Base-by-base conservation (phyloP, 371 early-diverging fungal species). In the Mucor plumbeus region DNA sequence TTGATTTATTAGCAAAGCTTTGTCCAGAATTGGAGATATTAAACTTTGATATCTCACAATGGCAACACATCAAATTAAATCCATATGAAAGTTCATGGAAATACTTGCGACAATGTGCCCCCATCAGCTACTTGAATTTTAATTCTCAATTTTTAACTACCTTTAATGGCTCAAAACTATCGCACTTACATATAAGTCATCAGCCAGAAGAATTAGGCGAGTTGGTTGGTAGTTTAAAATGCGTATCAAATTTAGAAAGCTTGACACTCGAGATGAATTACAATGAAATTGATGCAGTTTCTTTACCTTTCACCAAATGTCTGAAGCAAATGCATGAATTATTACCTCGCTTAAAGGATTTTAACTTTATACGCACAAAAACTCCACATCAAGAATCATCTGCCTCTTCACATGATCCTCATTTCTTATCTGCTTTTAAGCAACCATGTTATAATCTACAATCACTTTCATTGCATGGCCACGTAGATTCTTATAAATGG, bases 21-120 rank as follows among this genome's bases (percentile, higher is more conserved):
- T 72, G 73, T 33, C 65, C 73, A 11, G 35, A 62, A 6, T 36
- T 72, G 15, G 69, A 72, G 34, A 44, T 65, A 0, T 10, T 72
- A 5, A 40, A 59, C 33, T 72, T 72, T 65, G 56, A 63, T 35
- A 59, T 53, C 1, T 19, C 59, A 5, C 59, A 68, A 31, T 72
- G 73, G 73, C 35, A 38, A 8, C 53, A 66, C 11, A 13, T 65
- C 0, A 13, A 13, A 14, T 14, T 65, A 13, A 21, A 34, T 8
- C 14, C 36, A 13, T 31, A 3, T 1, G 41, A 17, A 9, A 11
- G 17, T 8, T 1, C 36, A 9, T 70, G 70, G 70, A 48, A 56
- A 0, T 35, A 57, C 17, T 43, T 70, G 53, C 17, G 33, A 38
- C n/a, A n/a, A 5, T 65, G 41, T 33, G 50, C 63, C 4, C 65